These are phyloP conservation scores for Ophiostoma himal-ulmi DNA, from an alignment of 2,329 filamentous ascomycete genomes.

Conservation along the genomic window DNA sequence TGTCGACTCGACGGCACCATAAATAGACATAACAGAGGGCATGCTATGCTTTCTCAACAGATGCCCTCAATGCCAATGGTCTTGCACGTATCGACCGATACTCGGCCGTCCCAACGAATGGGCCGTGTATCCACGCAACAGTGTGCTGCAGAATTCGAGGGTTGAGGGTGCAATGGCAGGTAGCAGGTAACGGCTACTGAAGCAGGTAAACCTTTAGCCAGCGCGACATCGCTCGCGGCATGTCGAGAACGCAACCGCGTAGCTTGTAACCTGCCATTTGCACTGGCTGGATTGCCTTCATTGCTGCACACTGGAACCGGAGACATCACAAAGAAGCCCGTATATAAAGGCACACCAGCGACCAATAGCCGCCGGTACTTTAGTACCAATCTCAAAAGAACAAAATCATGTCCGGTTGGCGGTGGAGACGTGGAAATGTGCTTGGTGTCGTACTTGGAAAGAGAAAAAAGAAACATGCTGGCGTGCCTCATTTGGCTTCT, in stretches of 20 bases:
- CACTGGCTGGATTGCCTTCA: not conserved
- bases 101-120: not conserved
- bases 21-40: not conserved
- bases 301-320: slow-evolving; percentile 4
- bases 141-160: not conserved
- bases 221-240: not conserved
- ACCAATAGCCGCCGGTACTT: not conserved
- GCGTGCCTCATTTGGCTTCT: slow-evolving; percentile 13
- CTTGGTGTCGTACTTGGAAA: not conserved
- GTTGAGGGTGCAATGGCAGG: not conserved
- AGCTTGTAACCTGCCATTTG: not conserved
- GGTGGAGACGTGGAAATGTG: not conserved
- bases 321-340: not conserved
- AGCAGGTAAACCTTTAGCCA: not conserved
- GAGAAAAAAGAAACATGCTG: not conserved
- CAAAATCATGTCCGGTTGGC: slow-evolving; percentile 4
- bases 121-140: not conserved
- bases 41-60: not conserved
- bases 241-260: not conserved
- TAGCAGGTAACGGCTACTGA: not conserved
- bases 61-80: not conserved
- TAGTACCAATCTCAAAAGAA: slow-evolving; percentile 7
- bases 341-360: not conserved
- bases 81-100: not conserved
- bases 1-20: not conserved